Conservation (phyloP, 2,329 filamentous ascomycete genomes). For the Epichloe coenophiala region DNA sequence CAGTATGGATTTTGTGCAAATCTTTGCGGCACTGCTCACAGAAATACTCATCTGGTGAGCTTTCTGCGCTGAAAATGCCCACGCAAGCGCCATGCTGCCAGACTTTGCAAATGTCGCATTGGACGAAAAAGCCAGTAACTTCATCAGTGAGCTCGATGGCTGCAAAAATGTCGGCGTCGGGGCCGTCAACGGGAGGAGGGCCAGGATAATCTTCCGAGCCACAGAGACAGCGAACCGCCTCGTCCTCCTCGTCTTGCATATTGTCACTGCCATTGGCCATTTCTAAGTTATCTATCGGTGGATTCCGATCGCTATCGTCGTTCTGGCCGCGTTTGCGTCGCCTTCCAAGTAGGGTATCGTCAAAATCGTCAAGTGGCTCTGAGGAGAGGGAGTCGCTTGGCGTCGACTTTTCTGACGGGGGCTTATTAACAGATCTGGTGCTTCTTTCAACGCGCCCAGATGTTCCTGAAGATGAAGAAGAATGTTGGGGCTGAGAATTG, state of each 20-base stretch:
- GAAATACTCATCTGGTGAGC: conserved; percentile 93
- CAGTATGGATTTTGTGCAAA: conserved; percentile 70
- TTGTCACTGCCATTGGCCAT: conserved; percentile 54
- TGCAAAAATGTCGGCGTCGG: conserved; percentile 43
- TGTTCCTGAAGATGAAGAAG: conserved; percentile 66
- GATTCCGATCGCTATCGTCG: conserved; percentile 39
- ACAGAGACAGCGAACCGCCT: conserved; percentile 91
- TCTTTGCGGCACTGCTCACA: conserved; percentile 92
- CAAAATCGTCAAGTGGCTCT: conserved; percentile 51
- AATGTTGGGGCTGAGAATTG: conserved; percentile 64
- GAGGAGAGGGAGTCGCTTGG: conserved; percentile 62
- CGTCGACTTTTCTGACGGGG: conserved; percentile 62
- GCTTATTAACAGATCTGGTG: conserved; percentile 59
- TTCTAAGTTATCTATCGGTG: conserved; percentile 29
- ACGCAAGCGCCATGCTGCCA: conserved; percentile 99
- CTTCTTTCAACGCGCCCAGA: conserved; percentile 64
- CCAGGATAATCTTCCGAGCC: conserved; percentile 92
- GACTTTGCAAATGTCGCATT: conserved; percentile 95
- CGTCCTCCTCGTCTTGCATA: conserved; percentile 67
- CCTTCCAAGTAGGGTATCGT: conserved; percentile 60
- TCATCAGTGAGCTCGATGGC: conserved; percentile 62
- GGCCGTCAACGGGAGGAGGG: conserved; percentile 50
- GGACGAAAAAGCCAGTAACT: conserved; percentile 87
- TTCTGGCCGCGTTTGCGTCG: conserved; percentile 65
- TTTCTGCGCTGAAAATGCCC: conserved; percentile 86